Evolutionary conservation across 2,329 filamentous ascomycete species (phyloP), one percentile per base, ranked within the genome.

Genomic region (Hypoxylon rubiginosum): DNA sequence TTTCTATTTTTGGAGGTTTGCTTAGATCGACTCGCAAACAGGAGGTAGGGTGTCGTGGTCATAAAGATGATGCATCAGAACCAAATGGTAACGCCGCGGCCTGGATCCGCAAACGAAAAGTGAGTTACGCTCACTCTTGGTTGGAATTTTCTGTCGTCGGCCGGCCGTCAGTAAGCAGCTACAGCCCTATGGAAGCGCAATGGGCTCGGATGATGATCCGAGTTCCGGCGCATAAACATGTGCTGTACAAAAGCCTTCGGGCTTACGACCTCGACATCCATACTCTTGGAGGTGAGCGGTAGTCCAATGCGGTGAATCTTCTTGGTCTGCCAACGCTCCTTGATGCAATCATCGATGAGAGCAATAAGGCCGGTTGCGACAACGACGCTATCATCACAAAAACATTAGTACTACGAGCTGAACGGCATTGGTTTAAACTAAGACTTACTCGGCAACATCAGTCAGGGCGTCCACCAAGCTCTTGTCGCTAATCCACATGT

Each of bases 281-380:
- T 64, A 17, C 72, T 69, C 62, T 71, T 72, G 72, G 76, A 75
- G 43, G 76, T 75, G 67, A 79, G 69, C 2, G 80, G 79, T 17
- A 81, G 69, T 26, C 77, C 74, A 65, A 80, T 75, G 65, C 76
- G 79, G 58, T 79, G 80, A 13, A 73, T 64, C 72, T 83, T 85
- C 75, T 82, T 83, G 41, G 79, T 78, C 71, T 83, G 89, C 88
- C 93, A 96, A 62, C 88, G 88, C 66, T 88, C 86, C 79, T 92
- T 92, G 83, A 98, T 97, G 81, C 90, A 93, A 80, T 98, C 93
- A 76, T 98, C 95, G 55, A 97, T 91, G 48, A 98, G 88, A 7
- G 92, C 89, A 72, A 97, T 90, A 71, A 98, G 86, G 24, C 95
- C 95, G n/a, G 94, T 96, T 50, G 94, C 89, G 68, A 98, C 87